Percentiles rank a stretch among this genome's conserved stretches.
Conservation (phyloP, 106 monocot species). For the Xerophyta viscosa region DNA sequence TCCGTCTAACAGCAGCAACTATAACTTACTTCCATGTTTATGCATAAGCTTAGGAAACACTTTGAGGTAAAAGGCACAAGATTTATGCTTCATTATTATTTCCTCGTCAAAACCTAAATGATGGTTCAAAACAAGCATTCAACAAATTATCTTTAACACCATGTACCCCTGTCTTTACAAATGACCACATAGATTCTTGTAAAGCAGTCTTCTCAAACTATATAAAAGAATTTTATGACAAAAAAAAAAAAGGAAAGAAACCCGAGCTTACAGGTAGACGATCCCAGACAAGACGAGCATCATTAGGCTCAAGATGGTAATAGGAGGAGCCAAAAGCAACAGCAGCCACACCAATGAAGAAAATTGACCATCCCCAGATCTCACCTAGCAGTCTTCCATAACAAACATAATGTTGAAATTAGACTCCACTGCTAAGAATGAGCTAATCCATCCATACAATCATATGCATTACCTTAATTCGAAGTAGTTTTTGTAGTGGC, state of each 20-base stretch:
- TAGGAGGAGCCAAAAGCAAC: conserved; percentile 92
- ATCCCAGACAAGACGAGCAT: conserved; percentile 93
- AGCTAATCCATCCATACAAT: not conserved
- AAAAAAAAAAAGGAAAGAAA: not conserved
- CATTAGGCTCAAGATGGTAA: conserved; percentile 84
- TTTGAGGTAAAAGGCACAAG: too few species aligned
- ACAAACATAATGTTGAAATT: too few species aligned
- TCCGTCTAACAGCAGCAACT: too few species aligned
- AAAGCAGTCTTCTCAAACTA: too few species aligned
- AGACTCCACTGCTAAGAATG: not conserved
- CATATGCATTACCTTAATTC: conserved; percentile 41
- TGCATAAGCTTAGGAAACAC: too few species aligned
- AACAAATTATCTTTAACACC: not conserved
- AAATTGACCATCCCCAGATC: conserved; percentile 73
- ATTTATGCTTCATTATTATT: too few species aligned
- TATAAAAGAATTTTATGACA: too few species aligned
- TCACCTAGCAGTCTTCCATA: conserved; percentile 82
- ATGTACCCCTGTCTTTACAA: too few species aligned
- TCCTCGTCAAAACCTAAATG: too few species aligned
- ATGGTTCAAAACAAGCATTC: not conserved
- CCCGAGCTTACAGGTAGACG: conserved; percentile 66
- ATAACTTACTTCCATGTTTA: too few species aligned
- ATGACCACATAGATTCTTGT: too few species aligned
- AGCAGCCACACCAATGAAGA: conserved; percentile 79
- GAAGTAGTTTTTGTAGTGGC: conserved; percentile 63